A percentile compares a stretch with the other conserved stretches of the same genome.
Conservation (phyloP, 1,284 basidiomycete species). For the Fomitopsis pinicola region DNA sequence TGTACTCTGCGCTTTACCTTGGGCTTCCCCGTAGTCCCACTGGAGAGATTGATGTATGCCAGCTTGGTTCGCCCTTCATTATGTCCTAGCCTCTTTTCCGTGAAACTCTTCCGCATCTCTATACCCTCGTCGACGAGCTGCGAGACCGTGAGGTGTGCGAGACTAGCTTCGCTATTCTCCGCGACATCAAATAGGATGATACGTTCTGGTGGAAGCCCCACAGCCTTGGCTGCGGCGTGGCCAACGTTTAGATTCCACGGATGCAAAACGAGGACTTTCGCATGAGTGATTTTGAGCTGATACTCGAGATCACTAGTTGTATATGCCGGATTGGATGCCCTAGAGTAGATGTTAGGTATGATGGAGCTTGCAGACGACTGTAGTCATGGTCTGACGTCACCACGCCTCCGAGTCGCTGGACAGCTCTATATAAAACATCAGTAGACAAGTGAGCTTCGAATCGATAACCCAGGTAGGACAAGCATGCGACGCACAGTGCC, state of each 20-base stretch:
- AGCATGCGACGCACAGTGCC: constrained; percentile 41
- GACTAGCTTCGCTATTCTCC: not conserved
- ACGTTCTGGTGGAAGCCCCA: constrained; percentile 48
- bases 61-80: constrained; percentile 67
- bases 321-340: constrained; percentile 68
- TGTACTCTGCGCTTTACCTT: constrained; percentile 44
- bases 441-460: too few species aligned
- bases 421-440: constrained; percentile 38
- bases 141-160: constrained; percentile 37
- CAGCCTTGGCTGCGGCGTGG: constrained; percentile 44
- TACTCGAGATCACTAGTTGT: constrained; percentile 62
- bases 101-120: constrained; percentile 37
- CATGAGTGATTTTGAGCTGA: constrained; percentile 51
- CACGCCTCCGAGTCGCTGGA: constrained; percentile 67
- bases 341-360: constrained; percentile 10
- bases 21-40: constrained; percentile 80
- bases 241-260: constrained; percentile 49
- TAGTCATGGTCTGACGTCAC: constrained; percentile 37
- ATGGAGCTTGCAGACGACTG: not conserved
- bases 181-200: constrained; percentile 49
- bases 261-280: constrained; percentile 57
- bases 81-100: constrained; percentile 44
- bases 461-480: too few species aligned
- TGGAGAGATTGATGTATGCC: constrained; percentile 76
- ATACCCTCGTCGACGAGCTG: constrained; percentile 53